These are phyloP conservation scores for Lactifluus pinguis DNA, from an alignment of 768 basidiomycete species.

Conservation along the genomic window DNA sequence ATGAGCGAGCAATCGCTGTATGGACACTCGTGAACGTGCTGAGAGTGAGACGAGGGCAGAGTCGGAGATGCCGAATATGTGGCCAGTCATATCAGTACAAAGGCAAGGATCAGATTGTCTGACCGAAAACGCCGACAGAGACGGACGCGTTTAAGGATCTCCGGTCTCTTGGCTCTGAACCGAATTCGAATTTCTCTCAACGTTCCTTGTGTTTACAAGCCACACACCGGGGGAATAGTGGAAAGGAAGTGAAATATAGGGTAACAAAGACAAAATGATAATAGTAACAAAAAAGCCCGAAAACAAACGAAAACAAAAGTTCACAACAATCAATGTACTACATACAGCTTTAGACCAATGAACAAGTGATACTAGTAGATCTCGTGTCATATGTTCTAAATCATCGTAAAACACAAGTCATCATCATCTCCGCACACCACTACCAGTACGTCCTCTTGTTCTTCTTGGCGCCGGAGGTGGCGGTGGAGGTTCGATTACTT, in stretches of 20 bases:
- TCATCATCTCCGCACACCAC: slow-evolving; percentile 4
- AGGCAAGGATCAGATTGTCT: neutral
- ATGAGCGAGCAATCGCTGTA: slow-evolving; percentile 10
- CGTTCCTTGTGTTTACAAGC: neutral
- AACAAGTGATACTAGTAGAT: neutral
- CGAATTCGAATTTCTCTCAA: no score
- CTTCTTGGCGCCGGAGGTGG: neutral
- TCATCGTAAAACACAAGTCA: neutral
- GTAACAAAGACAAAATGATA: neutral
- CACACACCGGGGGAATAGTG: neutral
- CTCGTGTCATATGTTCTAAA: neutral
- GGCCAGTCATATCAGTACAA: neutral
- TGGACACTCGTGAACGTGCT: slow-evolving; percentile 3
- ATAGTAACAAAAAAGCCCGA: neutral
- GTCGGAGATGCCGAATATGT: neutral
- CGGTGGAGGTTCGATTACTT: neutral
- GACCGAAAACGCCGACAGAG: neutral
- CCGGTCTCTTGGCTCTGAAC: neutral
- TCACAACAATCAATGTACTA: neutral
- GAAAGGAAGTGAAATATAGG: neutral
- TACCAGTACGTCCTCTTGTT: neutral
- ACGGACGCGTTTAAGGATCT: neutral
- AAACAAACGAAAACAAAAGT: neutral
- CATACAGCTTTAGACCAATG: neutral
- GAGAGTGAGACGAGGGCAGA: slow-evolving; percentile 3